These are phyloP conservation scores for Claviceps sorghi DNA, from an alignment of 2,329 filamentous ascomycete genomes.

Conservation along the genomic window DNA sequence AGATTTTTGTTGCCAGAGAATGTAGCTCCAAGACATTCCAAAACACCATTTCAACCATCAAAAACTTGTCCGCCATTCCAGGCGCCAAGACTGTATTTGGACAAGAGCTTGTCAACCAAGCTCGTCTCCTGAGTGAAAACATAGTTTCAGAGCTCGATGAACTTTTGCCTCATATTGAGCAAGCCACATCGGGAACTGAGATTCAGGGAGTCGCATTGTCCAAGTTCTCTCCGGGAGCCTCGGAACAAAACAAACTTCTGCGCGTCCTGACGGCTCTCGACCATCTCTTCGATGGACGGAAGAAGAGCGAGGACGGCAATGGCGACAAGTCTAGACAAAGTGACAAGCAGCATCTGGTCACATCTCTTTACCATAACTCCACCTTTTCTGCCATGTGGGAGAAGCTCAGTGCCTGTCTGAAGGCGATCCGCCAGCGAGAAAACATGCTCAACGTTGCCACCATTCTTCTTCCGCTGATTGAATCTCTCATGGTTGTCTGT, in stretches of 20 bases:
- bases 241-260: constrained; percentile 90
- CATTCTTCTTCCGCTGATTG: constrained; percentile 84
- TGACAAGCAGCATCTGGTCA: constrained; percentile 71
- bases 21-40: constrained; percentile 97
- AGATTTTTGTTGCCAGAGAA: constrained; percentile 88
- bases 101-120: constrained; percentile 79
- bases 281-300: constrained; percentile 81
- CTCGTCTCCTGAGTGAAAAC: constrained; percentile 67
- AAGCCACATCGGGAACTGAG: constrained; percentile 78
- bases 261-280: constrained; percentile 87
- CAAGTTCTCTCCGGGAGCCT: constrained; percentile 91
- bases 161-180: constrained; percentile 71
- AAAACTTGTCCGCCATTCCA: constrained; percentile 86
- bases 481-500: constrained; percentile 97
- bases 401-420: constrained; percentile 77
- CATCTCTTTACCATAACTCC: constrained; percentile 76
- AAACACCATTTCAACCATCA: constrained; percentile 96
- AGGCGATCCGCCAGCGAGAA: constrained; percentile 76
- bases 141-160: constrained; percentile 77
- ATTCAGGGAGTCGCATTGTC: constrained; percentile 87
- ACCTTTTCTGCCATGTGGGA: constrained; percentile 87
- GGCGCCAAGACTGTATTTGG: constrained; percentile 83
- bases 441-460: constrained; percentile 96
- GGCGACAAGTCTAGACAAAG: constrained; percentile 37
- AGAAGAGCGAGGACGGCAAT: constrained; percentile 35